Percentiles rank a stretch among this genome's conserved stretches.
Evolutionary conservation across 176 grass and related monocot genomes (phyloP).

Genomic region (Carex pumila): DNA sequence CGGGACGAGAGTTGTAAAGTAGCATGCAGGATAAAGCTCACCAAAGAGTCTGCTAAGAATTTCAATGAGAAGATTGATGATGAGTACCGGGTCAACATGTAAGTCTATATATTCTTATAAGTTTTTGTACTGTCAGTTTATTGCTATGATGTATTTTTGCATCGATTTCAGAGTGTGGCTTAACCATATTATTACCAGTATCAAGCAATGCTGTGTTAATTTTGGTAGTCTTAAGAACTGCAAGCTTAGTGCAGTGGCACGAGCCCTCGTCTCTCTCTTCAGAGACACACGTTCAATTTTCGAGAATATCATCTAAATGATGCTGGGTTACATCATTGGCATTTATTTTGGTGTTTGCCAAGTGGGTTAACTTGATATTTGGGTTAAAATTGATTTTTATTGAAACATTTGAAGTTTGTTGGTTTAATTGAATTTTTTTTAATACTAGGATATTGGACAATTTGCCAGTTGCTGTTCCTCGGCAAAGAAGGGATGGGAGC

Average conservation of each 20-base stretch:
- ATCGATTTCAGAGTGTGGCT: not conserved
- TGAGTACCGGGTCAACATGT: slow-evolving; percentile 45
- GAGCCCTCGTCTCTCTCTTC: no score
- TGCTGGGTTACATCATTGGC: not conserved
- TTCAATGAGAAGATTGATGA: slow-evolving; percentile 48
- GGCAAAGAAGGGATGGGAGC: slow-evolving; percentile 39
- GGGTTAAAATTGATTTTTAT: not conserved
- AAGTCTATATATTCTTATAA: not conserved
- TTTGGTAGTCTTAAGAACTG: not conserved
- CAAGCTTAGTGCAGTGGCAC: no score
- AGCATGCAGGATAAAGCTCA: slow-evolving; percentile 26
- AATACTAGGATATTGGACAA: slow-evolving; percentile 46
- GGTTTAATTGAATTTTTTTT: not conserved
- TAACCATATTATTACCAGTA: not conserved
- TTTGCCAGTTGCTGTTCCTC: slow-evolving; percentile 41
- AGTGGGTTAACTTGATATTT: not conserved
- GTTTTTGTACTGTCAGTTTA: not conserved
- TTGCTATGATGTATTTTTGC: not conserved
- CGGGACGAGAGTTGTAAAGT: slow-evolving; percentile 39
- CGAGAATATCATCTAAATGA: no score
- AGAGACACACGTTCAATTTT: no score
- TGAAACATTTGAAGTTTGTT: not conserved
- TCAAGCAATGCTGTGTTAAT: not conserved
- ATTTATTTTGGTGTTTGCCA: not conserved
- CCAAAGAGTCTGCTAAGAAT: slow-evolving; percentile 34